Evolutionary conservation across 108 stramenopile species (phyloP).

Genomic region (Nitzschia inconspicua): DNA sequence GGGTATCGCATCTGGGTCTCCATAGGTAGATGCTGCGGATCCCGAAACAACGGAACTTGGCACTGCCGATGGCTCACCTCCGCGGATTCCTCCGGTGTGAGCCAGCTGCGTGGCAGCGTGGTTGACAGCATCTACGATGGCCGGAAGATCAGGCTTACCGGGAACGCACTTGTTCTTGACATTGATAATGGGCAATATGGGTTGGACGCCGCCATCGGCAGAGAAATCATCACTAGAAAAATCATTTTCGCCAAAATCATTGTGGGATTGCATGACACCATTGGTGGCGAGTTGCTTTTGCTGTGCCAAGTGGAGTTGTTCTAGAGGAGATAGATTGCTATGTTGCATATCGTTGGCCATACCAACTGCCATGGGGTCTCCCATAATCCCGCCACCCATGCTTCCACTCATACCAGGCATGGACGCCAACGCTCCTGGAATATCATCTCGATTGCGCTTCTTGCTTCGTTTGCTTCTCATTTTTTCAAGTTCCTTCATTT

Average conservation of each 20-base stretch:
- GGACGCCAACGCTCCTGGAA: conserved; percentile 31
- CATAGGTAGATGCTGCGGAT: conserved; percentile 7
- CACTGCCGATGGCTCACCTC: conserved; percentile 3
- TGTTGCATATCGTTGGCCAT: conserved; percentile 29
- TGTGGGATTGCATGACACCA: conserved; percentile 42
- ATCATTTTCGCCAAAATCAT: conserved; percentile 7
- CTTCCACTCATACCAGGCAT: conserved; percentile 29
- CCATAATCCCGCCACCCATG: conserved; percentile 19
- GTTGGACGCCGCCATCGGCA: neutral
- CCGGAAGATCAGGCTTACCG: conserved; percentile 65
- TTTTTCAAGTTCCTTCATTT: conserved; percentile 86
- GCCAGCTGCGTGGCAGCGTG: conserved; percentile 71
- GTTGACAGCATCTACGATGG: conserved; percentile 65
- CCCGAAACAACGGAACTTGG: conserved; percentile 1
- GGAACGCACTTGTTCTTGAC: conserved; percentile 72
- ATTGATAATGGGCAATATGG: conserved; percentile 44
- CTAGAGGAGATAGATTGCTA: conserved; percentile 42
- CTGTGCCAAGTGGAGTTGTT: conserved; percentile 70
- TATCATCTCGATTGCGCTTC: conserved; percentile 50
- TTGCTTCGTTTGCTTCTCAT: conserved; percentile 55
- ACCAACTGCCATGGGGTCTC: neutral
- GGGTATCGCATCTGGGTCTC: conserved; percentile 72
- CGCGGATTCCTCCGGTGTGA: conserved; percentile 52
- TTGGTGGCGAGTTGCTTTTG: conserved; percentile 51
- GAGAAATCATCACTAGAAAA: neutral